phyloP scores from a whole-genome alignment of 2,329 filamentous ascomycete genomes.

The Arthrobotrys pseudoclavata region DNA sequence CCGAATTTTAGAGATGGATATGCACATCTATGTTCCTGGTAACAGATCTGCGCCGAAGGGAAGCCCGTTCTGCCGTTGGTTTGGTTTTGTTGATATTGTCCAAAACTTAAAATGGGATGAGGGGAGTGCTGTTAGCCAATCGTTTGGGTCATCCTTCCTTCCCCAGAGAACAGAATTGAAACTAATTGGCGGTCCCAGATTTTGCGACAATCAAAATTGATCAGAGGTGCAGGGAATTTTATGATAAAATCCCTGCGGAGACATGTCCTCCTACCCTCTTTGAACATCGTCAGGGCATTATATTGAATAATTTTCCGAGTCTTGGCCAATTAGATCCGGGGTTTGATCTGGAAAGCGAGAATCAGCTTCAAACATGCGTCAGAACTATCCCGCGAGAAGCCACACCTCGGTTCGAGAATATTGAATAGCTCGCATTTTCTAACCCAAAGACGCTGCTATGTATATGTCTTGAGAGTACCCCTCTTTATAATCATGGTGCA shows the following conservation, averaged over 20 bases:
- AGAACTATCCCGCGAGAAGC: conserved; percentile 17
- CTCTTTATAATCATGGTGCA: too few relatives aligned
- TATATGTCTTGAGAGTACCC: too few relatives aligned
- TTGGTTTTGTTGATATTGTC: background rate
- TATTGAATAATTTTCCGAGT: conserved; percentile 9
- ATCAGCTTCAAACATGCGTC: conserved; percentile 36
- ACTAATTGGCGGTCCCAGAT: conserved; percentile 4
- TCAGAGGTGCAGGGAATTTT: conserved; percentile 3
- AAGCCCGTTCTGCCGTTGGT: conserved; percentile 20
- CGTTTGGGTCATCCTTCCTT: conserved; percentile 31
- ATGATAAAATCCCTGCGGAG: conserved; percentile 20
- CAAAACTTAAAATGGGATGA: conserved; percentile 40
- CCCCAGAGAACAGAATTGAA: conserved; percentile 37
- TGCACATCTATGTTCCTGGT: background rate
- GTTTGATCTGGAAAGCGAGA: conserved; percentile 27
- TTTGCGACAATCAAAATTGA: background rate
- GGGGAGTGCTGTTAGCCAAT: conserved; percentile 34
- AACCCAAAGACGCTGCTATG: background rate
- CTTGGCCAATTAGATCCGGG: conserved; percentile 17
- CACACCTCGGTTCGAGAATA: conserved; percentile 8
- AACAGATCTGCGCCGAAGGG: conserved; percentile 32
- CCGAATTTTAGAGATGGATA: background rate
- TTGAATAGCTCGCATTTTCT: conserved; percentile 23
- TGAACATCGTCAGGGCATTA: conserved; percentile 8
- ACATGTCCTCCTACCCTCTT: conserved; percentile 40